A percentile compares a stretch with the other conserved stretches of the same genome.
phyloP scores from a whole-genome alignment of 1,284 basidiomycete genomes.

The Cutaneotrichosporon mucoides region DNA sequence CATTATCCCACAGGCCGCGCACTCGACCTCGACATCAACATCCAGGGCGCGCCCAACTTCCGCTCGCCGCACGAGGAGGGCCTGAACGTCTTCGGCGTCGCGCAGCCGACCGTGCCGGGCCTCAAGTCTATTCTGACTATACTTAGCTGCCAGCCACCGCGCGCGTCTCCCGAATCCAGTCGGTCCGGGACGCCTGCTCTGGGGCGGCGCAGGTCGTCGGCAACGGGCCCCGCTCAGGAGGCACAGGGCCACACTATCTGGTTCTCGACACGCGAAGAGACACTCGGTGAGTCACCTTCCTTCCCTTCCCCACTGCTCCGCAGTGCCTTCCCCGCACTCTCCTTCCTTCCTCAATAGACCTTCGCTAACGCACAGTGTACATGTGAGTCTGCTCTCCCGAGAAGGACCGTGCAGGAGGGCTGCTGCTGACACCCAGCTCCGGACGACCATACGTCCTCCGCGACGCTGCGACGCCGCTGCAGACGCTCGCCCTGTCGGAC shows the following conservation, averaged over 20 bases:
- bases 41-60: conserved; percentile 92
- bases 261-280: conserved; percentile 55
- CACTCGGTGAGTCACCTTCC: conserved; percentile 35
- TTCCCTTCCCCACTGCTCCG: not conserved
- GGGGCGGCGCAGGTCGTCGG: conserved; percentile 14
- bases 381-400: conserved; percentile 52
- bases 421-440: conserved; percentile 63
- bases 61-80: conserved; percentile 69
- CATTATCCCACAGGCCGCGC: conserved; percentile 82
- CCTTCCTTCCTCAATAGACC: no score
- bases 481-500: conserved; percentile 78
- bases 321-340: no score
- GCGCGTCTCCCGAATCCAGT: not conserved
- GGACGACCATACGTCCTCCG: conserved; percentile 93
- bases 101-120: conserved; percentile 91
- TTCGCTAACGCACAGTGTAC: conserved; percentile 26
- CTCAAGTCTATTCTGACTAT: conserved; percentile 86
- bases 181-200: conserved; percentile 3
- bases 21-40: conserved; percentile 81
- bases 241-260: conserved; percentile 48
- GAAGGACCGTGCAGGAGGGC: not conserved
- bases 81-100: conserved; percentile 86
- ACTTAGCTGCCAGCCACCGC: conserved; percentile 67
- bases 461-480: conserved; percentile 79
- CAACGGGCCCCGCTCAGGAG: conserved; percentile 8